Conservation (phyloP, 202 grass and related monocot genomes). For the Schoenoplectus tabernaemontani region DNA sequence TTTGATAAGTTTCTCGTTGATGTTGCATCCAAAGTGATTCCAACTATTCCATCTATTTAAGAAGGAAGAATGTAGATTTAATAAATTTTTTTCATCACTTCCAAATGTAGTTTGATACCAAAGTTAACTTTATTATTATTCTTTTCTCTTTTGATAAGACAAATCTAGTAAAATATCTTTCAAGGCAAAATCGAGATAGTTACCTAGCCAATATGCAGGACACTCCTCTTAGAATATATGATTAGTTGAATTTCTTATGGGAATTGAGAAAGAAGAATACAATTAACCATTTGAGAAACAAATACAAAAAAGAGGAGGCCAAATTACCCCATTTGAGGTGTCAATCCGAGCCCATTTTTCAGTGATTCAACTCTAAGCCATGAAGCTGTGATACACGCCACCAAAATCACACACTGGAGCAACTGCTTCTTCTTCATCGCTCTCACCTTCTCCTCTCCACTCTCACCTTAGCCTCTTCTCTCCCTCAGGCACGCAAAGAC, state of each 20-base stretch:
- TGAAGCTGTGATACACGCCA: neutral
- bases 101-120: neutral
- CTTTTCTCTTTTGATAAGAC: neutral
- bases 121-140: neutral
- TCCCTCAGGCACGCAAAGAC: neutral
- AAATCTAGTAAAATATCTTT: neutral
- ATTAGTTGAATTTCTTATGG: neutral
- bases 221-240: neutral
- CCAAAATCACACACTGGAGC: neutral
- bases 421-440: neutral
- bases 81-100: neutral
- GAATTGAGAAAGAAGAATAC: slow-evolving; percentile 13
- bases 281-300: neutral
- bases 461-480: neutral
- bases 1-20: slow-evolving; percentile 46
- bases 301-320: neutral
- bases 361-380: slow-evolving; percentile 1
- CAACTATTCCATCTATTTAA: slow-evolving; percentile 58
- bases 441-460: neutral
- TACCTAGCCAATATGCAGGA: neutral
- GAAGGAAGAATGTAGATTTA: neutral
- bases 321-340: slow-evolving; percentile 69
- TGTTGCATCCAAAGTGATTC: slow-evolving; percentile 47
- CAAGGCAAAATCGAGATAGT: neutral
- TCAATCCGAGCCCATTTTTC: slow-evolving; percentile 46